A percentile compares a stretch with the other conserved stretches of the same genome.
Conservation (phyloP, 148 eudicot species). For the Fallopia convolvulus region DNA sequence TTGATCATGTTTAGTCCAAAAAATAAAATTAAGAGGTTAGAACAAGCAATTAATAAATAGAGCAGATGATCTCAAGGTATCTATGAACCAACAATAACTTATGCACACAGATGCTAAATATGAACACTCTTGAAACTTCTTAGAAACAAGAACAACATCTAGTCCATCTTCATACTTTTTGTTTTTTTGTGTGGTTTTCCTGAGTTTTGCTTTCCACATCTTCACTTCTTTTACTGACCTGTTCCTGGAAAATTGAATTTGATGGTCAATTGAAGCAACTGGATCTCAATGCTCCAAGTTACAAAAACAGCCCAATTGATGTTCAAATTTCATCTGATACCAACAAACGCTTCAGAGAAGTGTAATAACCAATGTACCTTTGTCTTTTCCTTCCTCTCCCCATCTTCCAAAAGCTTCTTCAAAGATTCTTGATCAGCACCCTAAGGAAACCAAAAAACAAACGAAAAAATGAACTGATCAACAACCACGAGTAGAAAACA, state of each 20-base stretch:
- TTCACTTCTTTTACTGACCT: slow-evolving; percentile 22
- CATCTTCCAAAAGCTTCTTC: slow-evolving; percentile 29
- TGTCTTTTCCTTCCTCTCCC: slow-evolving; percentile 10
- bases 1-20: background rate
- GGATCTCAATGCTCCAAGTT: no score
- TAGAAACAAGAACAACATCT: background rate
- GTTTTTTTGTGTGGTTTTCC: slow-evolving; percentile 30
- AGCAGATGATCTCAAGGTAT: background rate
- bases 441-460: slow-evolving; percentile 20
- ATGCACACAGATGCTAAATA: background rate
- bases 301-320: no score
- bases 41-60: background rate
- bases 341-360: no score
- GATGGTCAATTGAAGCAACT: background rate
- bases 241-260: background rate
- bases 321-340: no score
- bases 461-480: no score
- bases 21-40: background rate
- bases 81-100: background rate
- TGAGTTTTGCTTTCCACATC: slow-evolving; percentile 19
- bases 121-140: background rate
- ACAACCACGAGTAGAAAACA: background rate
- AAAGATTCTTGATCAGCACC: slow-evolving; percentile 51
- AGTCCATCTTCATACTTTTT: slow-evolving; percentile 26
- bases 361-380: slow-evolving; percentile 14